These are phyloP conservation scores for Sclerotinia minor DNA, from an alignment of 2,329 filamentous ascomycete genomes.

Conservation along the genomic window DNA sequence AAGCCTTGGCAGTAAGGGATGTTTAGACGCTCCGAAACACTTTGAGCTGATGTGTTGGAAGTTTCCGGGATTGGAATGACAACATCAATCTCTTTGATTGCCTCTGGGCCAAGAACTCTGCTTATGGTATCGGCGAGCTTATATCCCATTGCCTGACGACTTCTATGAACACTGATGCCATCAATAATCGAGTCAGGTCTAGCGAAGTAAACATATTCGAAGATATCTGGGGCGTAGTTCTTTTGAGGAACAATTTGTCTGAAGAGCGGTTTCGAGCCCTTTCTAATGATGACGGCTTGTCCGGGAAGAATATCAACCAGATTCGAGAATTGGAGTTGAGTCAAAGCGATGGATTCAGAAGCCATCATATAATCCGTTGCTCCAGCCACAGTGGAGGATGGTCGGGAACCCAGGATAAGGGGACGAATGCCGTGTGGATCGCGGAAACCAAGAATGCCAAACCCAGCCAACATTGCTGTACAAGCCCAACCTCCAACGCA, in stretches of 20 bases:
- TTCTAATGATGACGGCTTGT: slow-evolving; percentile 81
- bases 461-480: slow-evolving; percentile 79
- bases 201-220: slow-evolving; percentile 86
- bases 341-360: slow-evolving; percentile 81
- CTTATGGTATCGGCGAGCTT: slow-evolving; percentile 75
- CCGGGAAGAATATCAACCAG: slow-evolving; percentile 79
- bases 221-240: slow-evolving; percentile 80
- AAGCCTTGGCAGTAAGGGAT: slow-evolving; percentile 81
- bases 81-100: slow-evolving; percentile 74
- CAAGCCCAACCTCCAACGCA: slow-evolving; percentile 78
- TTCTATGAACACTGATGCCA: slow-evolving; percentile 82
- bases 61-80: slow-evolving; percentile 86
- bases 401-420: slow-evolving; percentile 73
- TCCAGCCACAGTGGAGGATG: slow-evolving; percentile 60
- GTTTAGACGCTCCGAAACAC: slow-evolving; percentile 70
- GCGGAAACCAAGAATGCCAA: slow-evolving; percentile 76
- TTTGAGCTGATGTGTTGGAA: slow-evolving; percentile 75
- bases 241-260: slow-evolving; percentile 68
- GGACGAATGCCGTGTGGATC: slow-evolving; percentile 82
- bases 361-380: slow-evolving; percentile 87
- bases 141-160: slow-evolving; percentile 82
- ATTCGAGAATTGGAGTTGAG: slow-evolving; percentile 75
- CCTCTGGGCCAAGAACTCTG: slow-evolving; percentile 65
- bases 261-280: slow-evolving; percentile 73
- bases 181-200: slow-evolving; percentile 81